Percentiles rank a stretch among this genome's conserved stretches.
Conservation (phyloP, 441 rosid species). For the Hypseocharis bilobata region DNA sequence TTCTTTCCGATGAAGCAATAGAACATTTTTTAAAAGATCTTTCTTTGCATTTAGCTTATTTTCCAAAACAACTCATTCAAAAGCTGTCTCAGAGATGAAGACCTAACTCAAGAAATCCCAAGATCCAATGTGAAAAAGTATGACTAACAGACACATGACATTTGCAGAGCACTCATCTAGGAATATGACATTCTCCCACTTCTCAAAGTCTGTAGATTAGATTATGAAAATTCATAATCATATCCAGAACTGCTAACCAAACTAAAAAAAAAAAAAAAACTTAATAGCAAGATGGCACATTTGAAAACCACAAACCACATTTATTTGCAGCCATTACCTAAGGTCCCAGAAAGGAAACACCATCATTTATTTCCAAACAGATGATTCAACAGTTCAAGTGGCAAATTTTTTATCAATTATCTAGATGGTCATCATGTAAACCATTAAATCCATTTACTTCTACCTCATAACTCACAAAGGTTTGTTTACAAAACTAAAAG, state of each 20-base stretch:
- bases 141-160: too few species aligned
- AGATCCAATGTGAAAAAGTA: too few species aligned
- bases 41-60: too few species aligned
- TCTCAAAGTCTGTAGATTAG: neutral
- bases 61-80: too few species aligned
- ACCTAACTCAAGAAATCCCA: too few species aligned
- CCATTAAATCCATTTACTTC: neutral
- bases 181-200: too few species aligned
- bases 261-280: too few species aligned
- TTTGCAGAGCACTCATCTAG: too few species aligned
- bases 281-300: too few species aligned
- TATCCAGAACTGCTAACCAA: too few species aligned
- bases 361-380: neutral
- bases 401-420: neutral
- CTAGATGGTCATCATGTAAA: neutral
- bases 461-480: neutral
- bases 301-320: neutral
- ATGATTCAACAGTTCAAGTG: neutral
- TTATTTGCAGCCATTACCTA: neutral
- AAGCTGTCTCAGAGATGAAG: too few species aligned
- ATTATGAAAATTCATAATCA: neutral
- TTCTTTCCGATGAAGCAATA: neutral
- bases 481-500: neutral
- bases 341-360: neutral
- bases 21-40: too few species aligned